A percentile compares a stretch with the other conserved stretches of the same genome.
Evolutionary conservation across 2,329 filamentous ascomycete genomes (phyloP).

Genomic region (Pseudogymnoascus sp.): DNA sequence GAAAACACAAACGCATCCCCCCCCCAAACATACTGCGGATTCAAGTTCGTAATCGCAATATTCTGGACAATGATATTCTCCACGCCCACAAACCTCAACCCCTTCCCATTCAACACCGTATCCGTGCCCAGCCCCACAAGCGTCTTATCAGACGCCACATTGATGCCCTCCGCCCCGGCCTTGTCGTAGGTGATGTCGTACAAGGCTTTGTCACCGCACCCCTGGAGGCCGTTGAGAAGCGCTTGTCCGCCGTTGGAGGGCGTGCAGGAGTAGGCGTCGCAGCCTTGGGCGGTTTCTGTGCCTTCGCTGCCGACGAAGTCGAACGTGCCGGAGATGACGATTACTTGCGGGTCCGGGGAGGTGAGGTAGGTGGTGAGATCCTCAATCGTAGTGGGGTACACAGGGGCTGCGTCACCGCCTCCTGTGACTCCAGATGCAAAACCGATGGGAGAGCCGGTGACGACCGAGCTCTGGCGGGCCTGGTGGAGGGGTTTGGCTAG

Average conservation of each 20-base stretch:
- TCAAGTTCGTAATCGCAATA: constrained; percentile 25
- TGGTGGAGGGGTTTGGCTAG: not conserved
- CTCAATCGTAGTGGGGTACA: constrained; percentile 42
- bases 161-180: constrained; percentile 18
- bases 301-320: constrained; percentile 16
- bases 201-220: constrained; percentile 10
- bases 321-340: constrained; percentile 45
- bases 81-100: constrained; percentile 19
- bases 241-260: constrained; percentile 13
- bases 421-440: constrained; percentile 35
- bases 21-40: constrained; percentile 31
- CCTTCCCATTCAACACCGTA: constrained; percentile 21
- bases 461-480: not conserved
- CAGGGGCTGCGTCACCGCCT: constrained; percentile 44
- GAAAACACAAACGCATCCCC: constrained; percentile 28
- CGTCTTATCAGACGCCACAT: constrained; percentile 22
- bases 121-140: constrained; percentile 18
- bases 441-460: not conserved
- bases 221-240: constrained; percentile 14
- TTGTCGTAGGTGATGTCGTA: constrained; percentile 13
- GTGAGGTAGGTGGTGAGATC: constrained; percentile 42
- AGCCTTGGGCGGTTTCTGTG: constrained; percentile 3
- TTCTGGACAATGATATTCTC: constrained; percentile 25
- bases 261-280: constrained; percentile 12
- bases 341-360: constrained; percentile 39